Evolutionary conservation across 495 filamentous ascomycete genomes (phyloP), one percentile per base, ranked within the genome.

Genomic region (Tuber calosporum): DNA sequence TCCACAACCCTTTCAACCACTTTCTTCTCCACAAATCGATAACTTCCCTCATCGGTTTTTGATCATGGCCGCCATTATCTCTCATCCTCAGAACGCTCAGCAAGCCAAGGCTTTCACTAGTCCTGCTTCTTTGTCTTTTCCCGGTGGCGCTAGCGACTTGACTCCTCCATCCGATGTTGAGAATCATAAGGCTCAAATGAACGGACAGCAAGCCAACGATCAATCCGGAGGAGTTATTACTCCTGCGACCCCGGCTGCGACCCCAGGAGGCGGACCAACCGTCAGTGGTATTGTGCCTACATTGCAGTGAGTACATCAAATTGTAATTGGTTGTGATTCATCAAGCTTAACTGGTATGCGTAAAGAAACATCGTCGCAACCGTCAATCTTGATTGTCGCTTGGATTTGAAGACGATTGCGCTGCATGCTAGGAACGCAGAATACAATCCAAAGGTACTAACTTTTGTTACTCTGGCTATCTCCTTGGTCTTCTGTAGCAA

Each of bases 291-390:
- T 99, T 83, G 93, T 97, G 80, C 94, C 95, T 79, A 97, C 94
- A 73, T 89, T 97, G 88, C 95, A 98, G 94, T 97, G 91, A 92
- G 92, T 94, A 90, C 90, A 70, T 80, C 77, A 22, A 71, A 62
- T 78, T 69, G 36, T 72, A 19, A 66, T 41, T 30, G 34, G 70
- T 42, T 77, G 75, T 69, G 74, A 68, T 77, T 66, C 74, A 30
- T 68, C 85, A 86, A 84, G 85, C 89, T 93, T 86, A 92, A 87
- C 84, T 85, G 84, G 83, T 83, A 82, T 85, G 84, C 82, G 77
- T 86, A 83, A 93, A 97, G 93, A 90, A 99, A 99, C 89, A 97
- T 99, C 86, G 95, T 99, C 85, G 94, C 95, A 73, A 99, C 95
- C 78, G 95, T 99, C 87, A 98, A 98, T 84, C 89, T 99, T 82